Conservation (phyloP, 495 filamentous ascomycete genomes). For the Venustampulla echinocandica region DNA sequence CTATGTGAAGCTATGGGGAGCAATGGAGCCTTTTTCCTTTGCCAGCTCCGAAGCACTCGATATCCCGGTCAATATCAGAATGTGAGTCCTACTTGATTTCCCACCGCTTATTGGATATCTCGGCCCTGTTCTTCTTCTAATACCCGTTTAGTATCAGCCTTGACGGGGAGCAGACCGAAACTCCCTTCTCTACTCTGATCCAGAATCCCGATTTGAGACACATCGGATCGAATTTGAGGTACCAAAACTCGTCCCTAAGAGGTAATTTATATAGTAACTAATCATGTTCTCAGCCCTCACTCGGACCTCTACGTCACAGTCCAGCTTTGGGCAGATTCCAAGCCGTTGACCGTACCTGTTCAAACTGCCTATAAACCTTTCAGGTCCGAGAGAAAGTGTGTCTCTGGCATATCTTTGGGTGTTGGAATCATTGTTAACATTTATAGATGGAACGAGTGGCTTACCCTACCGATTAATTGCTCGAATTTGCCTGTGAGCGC, state of each 20-base stretch:
- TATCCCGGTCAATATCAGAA: constrained; percentile 72
- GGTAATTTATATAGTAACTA: not conserved
- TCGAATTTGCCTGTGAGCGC: constrained; percentile 68
- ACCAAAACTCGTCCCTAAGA: constrained; percentile 1
- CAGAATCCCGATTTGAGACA: constrained; percentile 71
- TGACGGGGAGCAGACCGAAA: constrained; percentile 74
- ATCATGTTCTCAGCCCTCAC: constrained; percentile 35
- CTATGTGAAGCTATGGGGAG: constrained; percentile 13
- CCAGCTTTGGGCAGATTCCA: constrained; percentile 92
- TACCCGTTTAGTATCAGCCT: constrained; percentile 56
- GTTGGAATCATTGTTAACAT: constrained; percentile 6
- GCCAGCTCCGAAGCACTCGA: constrained; percentile 74
- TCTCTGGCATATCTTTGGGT: not conserved
- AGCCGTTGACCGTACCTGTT: constrained; percentile 81
- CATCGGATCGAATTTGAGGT: constrained; percentile 68
- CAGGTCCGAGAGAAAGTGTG: constrained; percentile 52
- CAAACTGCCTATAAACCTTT: constrained; percentile 91
- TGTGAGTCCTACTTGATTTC: constrained; percentile 60
- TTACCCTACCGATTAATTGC: constrained; percentile 75
- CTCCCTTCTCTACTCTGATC: constrained; percentile 70
- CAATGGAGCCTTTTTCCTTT: constrained; percentile 93
- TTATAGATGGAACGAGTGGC: constrained; percentile 86
- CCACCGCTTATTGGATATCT: not conserved
- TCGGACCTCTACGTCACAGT: constrained; percentile 90
- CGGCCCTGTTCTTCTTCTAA: constrained; percentile 16